Evolutionary conservation across 164 flowering plant genomes (phyloP).

Genomic region (Umbellularia californica): DNA sequence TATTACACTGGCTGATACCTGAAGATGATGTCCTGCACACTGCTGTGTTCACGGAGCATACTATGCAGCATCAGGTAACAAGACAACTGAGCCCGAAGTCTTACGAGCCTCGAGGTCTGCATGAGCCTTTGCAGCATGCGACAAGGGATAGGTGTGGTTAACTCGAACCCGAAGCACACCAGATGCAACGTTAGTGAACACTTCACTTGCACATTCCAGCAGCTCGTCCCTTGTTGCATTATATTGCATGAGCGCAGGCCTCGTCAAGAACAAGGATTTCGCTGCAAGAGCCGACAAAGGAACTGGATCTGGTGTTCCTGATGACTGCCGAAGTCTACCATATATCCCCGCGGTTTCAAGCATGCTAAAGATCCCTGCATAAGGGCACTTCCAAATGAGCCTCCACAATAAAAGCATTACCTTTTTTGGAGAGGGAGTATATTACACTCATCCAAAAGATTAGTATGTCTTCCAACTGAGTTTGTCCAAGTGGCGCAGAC

Average conservation of each 20-base stretch:
- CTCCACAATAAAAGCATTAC: not conserved
- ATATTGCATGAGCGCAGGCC: constrained; percentile 70
- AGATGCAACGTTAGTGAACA: constrained; percentile 55
- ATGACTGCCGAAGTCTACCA: constrained; percentile 82
- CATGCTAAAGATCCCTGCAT: constrained; percentile 80
- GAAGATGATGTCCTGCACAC: too few relatives aligned
- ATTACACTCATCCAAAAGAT: too few relatives aligned
- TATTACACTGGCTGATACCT: too few relatives aligned
- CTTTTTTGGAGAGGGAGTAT: too few relatives aligned
- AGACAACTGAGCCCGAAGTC: constrained; percentile 75
- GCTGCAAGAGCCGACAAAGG: constrained; percentile 62
- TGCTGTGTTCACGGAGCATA: not conserved
- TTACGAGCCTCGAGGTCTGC: constrained; percentile 62
- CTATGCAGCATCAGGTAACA: constrained; percentile 43
- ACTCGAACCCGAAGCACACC: constrained; percentile 59
- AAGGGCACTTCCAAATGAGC: not conserved
- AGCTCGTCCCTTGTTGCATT: constrained; percentile 61
- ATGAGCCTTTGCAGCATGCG: constrained; percentile 79
- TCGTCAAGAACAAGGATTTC: constrained; percentile 73
- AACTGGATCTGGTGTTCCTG: constrained; percentile 77
- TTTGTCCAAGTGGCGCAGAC: not conserved
- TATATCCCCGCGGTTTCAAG: constrained; percentile 66
- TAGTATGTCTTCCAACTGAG: not conserved
- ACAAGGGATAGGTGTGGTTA: constrained; percentile 73
- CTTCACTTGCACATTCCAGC: constrained; percentile 67